phyloP scores from a whole-genome alignment of 768 basidiomycete species.

The Kwoniella newhampshirensis region DNA sequence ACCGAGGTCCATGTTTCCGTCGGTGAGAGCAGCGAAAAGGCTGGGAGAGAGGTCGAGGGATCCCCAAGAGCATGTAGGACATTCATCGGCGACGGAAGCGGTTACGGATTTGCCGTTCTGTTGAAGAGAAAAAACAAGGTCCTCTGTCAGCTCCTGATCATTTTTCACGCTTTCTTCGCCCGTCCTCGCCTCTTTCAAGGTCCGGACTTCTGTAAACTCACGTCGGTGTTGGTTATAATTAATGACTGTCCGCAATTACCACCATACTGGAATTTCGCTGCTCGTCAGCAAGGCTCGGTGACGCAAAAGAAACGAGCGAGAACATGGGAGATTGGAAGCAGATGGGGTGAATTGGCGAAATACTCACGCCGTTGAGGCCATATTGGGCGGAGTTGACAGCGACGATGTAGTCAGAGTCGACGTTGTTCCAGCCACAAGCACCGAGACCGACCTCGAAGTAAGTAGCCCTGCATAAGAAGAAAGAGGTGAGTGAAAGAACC shows the following conservation, averaged over 20 bases:
- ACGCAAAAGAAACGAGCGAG: background rate
- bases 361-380: conserved; percentile 19
- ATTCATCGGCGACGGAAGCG: conserved; percentile 44
- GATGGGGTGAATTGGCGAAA: background rate
- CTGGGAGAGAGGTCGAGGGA: conserved; percentile 44
- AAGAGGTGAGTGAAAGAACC: background rate
- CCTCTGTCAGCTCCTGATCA: too few relatives aligned
- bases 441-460: conserved; percentile 41
- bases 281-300: too few relatives aligned
- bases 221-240: conserved; percentile 39
- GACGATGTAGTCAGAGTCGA: conserved; percentile 38
- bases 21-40: conserved; percentile 34
- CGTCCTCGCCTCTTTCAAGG: too few relatives aligned
- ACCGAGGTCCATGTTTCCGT: conserved; percentile 32
- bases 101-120: conserved; percentile 39
- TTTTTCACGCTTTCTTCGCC: too few relatives aligned
- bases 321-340: background rate
- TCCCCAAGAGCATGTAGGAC: conserved; percentile 44
- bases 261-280: too few relatives aligned
- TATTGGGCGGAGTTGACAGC: conserved; percentile 41
- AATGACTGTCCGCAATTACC: conserved; percentile 42
- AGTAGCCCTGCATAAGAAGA: conserved; percentile 26
- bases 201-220: too few relatives aligned
- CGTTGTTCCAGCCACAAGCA: conserved; percentile 36
- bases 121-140: too few relatives aligned